Conservation (phyloP, 441 rosid genomes). For the Rhodomyrtus psidioides region DNA sequence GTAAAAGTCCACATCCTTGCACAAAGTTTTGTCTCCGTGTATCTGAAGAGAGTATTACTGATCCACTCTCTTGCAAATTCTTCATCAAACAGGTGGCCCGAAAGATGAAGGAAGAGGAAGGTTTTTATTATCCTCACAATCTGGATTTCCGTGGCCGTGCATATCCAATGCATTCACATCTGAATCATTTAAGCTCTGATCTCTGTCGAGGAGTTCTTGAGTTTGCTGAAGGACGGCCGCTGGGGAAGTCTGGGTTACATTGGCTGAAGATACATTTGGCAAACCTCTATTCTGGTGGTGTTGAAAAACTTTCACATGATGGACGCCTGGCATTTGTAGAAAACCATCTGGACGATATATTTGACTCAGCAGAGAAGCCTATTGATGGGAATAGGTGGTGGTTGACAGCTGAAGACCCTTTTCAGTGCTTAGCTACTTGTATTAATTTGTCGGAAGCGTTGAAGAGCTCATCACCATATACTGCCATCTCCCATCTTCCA, state of each 20-base stretch:
- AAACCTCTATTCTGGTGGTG: slow-evolving; percentile 77
- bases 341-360: slow-evolving; percentile 62
- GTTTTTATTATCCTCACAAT: slow-evolving; percentile 96
- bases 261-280: slow-evolving; percentile 95
- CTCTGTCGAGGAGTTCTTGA: slow-evolving; percentile 91
- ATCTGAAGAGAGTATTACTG: background rate
- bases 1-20: background rate
- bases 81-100: slow-evolving; percentile 65
- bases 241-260: slow-evolving; percentile 74
- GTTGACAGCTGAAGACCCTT: slow-evolving; percentile 94
- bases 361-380: slow-evolving; percentile 89
- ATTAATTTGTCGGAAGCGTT: slow-evolving; percentile 72
- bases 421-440: slow-evolving; percentile 94
- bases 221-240: slow-evolving; percentile 83
- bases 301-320: slow-evolving; percentile 87
- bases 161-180: slow-evolving; percentile 94
- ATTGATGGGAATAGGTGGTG: slow-evolving; percentile 80
- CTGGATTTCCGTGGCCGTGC: slow-evolving; percentile 96
- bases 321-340: slow-evolving; percentile 79
- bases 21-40: background rate
- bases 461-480: slow-evolving; percentile 63
- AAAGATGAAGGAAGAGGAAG: slow-evolving; percentile 84
- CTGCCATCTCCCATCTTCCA: slow-evolving; percentile 66
- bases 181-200: slow-evolving; percentile 90
- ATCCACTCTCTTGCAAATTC: background rate